These are phyloP conservation scores for Suillus placidus DNA, from an alignment of 768 basidiomycete species.

Conservation along the genomic window DNA sequence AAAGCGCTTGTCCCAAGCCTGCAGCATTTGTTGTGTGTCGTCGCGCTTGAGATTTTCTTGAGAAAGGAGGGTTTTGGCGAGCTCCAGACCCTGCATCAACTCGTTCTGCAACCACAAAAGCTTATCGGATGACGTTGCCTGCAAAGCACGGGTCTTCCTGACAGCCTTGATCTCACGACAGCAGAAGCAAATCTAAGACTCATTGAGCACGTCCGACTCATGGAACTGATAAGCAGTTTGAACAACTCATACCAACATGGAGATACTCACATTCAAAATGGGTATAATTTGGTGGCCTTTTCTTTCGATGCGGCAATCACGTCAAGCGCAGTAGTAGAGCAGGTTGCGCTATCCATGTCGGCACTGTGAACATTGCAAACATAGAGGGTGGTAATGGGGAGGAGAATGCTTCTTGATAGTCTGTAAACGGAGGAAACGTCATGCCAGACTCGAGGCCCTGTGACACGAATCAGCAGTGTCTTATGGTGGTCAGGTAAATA, in stretches of 20 bases:
- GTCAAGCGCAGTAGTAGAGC: conserved; percentile 68
- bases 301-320: conserved; percentile 73
- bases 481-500: conserved; percentile 34
- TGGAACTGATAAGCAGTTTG: conserved; percentile 57
- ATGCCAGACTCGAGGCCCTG: conserved; percentile 67
- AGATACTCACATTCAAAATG: conserved; percentile 71
- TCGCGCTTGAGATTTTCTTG: conserved; percentile 82
- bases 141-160: conserved; percentile 91
- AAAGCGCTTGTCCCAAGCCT: conserved; percentile 79
- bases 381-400: conserved; percentile 56
- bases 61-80: conserved; percentile 66
- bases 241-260: background rate
- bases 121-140: conserved; percentile 88
- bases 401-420: conserved; percentile 70
- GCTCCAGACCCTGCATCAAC: conserved; percentile 67
- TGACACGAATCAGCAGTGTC: conserved; percentile 61
- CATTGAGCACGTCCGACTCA: conserved; percentile 85
- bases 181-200: conserved; percentile 97
- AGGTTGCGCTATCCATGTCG: conserved; percentile 69
- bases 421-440: conserved; percentile 70
- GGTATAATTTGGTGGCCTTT: conserved; percentile 88
- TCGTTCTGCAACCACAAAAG: conserved; percentile 81
- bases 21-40: conserved; percentile 53
- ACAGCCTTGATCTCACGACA: conserved; percentile 92
- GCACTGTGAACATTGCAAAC: conserved; percentile 71